Percentiles rank a stretch among this genome's conserved stretches.
phyloP scores from a whole-genome alignment of 192 early-diverging fungal genomes.

The Rhizoclosmatium globosum region DNA sequence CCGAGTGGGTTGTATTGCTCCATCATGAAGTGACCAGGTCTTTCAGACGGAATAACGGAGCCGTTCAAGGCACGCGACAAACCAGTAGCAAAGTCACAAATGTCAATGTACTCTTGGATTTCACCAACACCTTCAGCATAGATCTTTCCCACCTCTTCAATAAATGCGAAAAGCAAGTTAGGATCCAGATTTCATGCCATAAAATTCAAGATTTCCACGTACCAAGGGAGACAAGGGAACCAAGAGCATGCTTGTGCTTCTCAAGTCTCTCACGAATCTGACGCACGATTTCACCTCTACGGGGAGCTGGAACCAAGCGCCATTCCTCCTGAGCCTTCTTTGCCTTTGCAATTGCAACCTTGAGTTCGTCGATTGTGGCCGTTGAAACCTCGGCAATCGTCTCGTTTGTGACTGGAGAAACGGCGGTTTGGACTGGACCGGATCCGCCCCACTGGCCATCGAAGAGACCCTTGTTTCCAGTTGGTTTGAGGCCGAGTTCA shows the following conservation, averaged over 20 bases:
- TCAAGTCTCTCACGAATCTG: constrained; percentile 87
- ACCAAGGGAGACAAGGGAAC: constrained; percentile 80
- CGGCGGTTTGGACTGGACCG: constrained; percentile 41
- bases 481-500: constrained; percentile 16
- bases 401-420: constrained; percentile 80
- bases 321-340: constrained; percentile 70
- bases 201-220: not conserved
- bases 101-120: constrained; percentile 96
- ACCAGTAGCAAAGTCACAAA: constrained; percentile 91
- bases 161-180: not conserved
- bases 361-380: constrained; percentile 68
- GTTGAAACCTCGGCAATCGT: constrained; percentile 81
- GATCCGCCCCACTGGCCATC: constrained; percentile 56
- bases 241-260: constrained; percentile 78
- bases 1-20: constrained; percentile 97
- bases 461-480: constrained; percentile 41
- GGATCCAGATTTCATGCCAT: not conserved
- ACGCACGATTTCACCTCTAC: constrained; percentile 88
- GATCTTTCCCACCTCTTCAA: constrained; percentile 93
- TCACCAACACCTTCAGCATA: constrained; percentile 91
- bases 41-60: constrained; percentile 85
- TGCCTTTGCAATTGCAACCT: constrained; percentile 62
- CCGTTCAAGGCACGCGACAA: constrained; percentile 84
- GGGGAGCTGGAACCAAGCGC: constrained; percentile 74
- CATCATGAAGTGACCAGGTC: constrained; percentile 93